Conservation (phyloP, 345 rosid species). For the Leavenworthia alabamica region DNA sequence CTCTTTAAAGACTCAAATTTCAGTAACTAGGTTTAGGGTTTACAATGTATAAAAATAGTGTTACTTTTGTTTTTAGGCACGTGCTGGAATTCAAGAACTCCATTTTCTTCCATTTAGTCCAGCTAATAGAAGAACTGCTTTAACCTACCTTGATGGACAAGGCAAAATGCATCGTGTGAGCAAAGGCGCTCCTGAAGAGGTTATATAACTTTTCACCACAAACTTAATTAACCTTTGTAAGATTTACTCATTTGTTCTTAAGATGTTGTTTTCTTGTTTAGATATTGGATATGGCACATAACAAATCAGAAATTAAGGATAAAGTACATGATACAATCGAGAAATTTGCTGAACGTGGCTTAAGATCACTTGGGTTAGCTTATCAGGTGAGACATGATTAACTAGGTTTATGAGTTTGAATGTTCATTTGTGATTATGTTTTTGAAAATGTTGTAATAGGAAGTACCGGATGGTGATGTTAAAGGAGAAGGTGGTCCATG, state of each 20-base stretch:
- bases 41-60: not conserved
- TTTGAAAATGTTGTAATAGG: constrained; percentile 33
- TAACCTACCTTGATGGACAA: constrained; percentile 57
- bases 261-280: not conserved
- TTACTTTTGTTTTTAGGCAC: constrained; percentile 46
- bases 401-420: not conserved
- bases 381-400: constrained; percentile 36
- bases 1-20: not conserved
- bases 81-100: constrained; percentile 74
- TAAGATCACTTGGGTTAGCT: constrained; percentile 59
- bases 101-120: constrained; percentile 96
- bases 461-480: constrained; percentile 45
- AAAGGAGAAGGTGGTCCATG: constrained; percentile 62
- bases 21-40: not conserved
- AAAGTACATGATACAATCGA: constrained; percentile 45
- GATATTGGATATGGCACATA: constrained; percentile 53
- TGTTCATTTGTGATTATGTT: not conserved
- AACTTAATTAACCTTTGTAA: not conserved
- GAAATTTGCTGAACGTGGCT: constrained; percentile 57
- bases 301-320: constrained; percentile 38
- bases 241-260: not conserved
- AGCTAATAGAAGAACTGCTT: constrained; percentile 87
- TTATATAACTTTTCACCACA: constrained; percentile 1
- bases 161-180: constrained; percentile 81
- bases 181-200: constrained; percentile 99